Base-by-base conservation (phyloP, 2,329 filamentous ascomycete genomes). In the Fusarium sp. region DNA sequence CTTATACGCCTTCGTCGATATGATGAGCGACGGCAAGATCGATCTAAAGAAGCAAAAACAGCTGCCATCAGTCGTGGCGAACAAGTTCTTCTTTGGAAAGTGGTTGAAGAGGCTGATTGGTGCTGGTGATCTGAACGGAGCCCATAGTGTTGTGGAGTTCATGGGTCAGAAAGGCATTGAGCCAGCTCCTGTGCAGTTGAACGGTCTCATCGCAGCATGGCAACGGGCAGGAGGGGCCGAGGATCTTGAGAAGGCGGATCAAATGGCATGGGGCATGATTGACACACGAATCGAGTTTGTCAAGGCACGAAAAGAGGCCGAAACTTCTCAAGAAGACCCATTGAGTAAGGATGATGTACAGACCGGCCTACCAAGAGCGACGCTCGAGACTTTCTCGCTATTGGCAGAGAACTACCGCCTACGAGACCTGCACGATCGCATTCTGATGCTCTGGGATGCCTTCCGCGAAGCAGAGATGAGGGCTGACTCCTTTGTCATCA, bases 91-190 rank as follows among this genome's bases (percentile, higher is more conserved):
- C 79, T 92, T 94, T 71, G 92, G 91, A 34, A 94, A 93, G 74
- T 97, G 94, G 94, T 86, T 97, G 75, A 95, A 95, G 79, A 89
- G 92, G 52, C 87, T 97, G 11, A 92, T 97, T 59, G 91, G 90
- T 18, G 87, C 90, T 61, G 90, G 89, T 4, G 87, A 94, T 69
- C 81, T 92, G 16, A 87, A 92, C 60, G 91, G 91, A 3, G 93
- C 93, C 5, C 85, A 88, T 55, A 87, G 88, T 64, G 92, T 97
- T 11, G 83, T 96, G 29, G 86, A 91, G 16, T 85, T 94, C 68
- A 95, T 97, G 91, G 88, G 90, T 72, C 83, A 87, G 55, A 88
- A 87, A 73, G 89, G 89, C 3, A 86, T 94, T 34, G 83, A 84
- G 61, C 90, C 93, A 4, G 89, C 92, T 42, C 83, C 92, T 3